A percentile compares a stretch with the other conserved stretches of the same genome.
Evolutionary conservation across 345 rosid genomes (phyloP).

Genomic region (Aegle marmelos): DNA sequence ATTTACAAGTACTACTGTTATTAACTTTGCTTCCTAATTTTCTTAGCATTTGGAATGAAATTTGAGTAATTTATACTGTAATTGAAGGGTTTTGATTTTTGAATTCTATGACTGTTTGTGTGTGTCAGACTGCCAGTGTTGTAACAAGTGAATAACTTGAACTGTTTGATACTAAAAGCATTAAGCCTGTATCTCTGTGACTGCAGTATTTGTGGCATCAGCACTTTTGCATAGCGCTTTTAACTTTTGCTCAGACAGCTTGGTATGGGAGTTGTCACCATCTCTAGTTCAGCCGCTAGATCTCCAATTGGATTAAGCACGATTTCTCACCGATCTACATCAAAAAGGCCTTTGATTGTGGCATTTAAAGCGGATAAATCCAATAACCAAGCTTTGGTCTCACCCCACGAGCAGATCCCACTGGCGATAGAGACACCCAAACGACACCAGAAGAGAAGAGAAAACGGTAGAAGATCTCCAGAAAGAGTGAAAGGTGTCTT

Average conservation of each 20-base stretch:
- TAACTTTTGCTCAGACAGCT: background rate
- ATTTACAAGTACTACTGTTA: background rate
- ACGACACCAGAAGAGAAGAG: slow-evolving; percentile 35
- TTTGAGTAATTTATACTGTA: background rate
- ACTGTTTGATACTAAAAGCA: slow-evolving; percentile 8
- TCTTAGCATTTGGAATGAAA: background rate
- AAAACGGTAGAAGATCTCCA: slow-evolving; percentile 36
- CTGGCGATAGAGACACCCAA: slow-evolving; percentile 46
- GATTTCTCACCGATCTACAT: slow-evolving; percentile 35
- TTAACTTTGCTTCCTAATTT: background rate
- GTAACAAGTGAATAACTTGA: slow-evolving; percentile 2
- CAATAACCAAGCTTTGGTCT: slow-evolving; percentile 39
- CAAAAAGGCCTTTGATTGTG: slow-evolving; percentile 52
- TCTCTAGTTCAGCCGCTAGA: slow-evolving; percentile 81
- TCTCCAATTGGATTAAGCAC: slow-evolving; percentile 56
- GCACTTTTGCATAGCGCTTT: background rate
- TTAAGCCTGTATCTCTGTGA: background rate
- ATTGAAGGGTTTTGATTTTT: background rate
- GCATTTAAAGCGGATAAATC: slow-evolving; percentile 72
- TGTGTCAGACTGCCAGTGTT: background rate
- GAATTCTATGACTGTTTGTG: background rate
- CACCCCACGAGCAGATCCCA: slow-evolving; percentile 41
- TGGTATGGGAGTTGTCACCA: slow-evolving; percentile 84
- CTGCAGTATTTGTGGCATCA: slow-evolving; percentile 22
- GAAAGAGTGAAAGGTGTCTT: slow-evolving; percentile 29